Conservation (phyloP, 169 alveolate genomes). For the Plasmodium yoelii region DNA sequence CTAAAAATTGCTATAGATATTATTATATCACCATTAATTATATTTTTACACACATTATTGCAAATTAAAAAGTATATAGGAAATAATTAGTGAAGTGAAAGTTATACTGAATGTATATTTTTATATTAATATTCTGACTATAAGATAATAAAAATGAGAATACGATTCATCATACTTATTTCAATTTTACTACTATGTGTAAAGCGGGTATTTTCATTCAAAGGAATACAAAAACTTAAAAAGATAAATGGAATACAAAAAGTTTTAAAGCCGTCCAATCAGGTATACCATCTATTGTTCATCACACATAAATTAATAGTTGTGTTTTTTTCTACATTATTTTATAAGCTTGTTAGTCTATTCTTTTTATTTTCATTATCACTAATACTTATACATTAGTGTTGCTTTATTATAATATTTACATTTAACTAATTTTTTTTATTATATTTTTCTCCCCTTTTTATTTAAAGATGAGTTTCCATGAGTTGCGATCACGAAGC, state of each 20-base stretch:
- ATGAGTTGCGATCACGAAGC: not conserved
- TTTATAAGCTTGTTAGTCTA: not conserved
- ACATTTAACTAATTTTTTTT: not conserved
- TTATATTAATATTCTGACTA: too few relatives aligned
- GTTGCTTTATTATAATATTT: too few relatives aligned
- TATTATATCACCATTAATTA: too few relatives aligned
- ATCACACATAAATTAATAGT: not conserved
- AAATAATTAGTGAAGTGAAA: too few relatives aligned
- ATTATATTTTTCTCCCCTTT: not conserved
- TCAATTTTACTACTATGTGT: not conserved
- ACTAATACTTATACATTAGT: not conserved
- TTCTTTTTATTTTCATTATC: not conserved
- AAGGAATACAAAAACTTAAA: slow-evolving; percentile 17
- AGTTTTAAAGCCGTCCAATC: slow-evolving; percentile 20
- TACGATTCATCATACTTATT: slow-evolving; percentile 3
- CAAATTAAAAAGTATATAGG: too few relatives aligned
- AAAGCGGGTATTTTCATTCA: slow-evolving; percentile 33
- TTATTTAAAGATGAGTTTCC: slow-evolving; percentile 6
- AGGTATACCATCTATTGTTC: slow-evolving; percentile 10
- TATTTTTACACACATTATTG: too few relatives aligned
- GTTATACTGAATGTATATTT: too few relatives aligned
- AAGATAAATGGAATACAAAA: slow-evolving; percentile 10
- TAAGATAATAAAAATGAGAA: slow-evolving; percentile 40
- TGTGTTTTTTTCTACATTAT: not conserved
- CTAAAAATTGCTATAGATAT: too few relatives aligned